Evolutionary conservation across 306 rosid species (phyloP).

Genomic region (Trichosanthes cucumerina): DNA sequence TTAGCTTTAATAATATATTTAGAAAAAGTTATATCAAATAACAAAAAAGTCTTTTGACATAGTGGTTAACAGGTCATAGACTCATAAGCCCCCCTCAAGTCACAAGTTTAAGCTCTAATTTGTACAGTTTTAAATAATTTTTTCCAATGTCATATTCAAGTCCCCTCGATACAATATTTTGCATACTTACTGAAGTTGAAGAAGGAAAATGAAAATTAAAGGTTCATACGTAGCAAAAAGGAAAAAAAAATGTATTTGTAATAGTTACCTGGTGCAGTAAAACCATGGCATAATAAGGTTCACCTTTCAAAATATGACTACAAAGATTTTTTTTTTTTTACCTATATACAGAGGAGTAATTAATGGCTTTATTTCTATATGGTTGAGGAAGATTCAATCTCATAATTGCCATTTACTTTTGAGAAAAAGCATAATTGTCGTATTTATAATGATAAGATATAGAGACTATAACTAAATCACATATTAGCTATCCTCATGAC

Average conservation of each 20-base stretch:
- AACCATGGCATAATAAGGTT: not conserved
- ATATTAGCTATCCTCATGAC: not conserved
- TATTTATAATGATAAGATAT: conserved; percentile 1
- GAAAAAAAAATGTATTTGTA: not conserved
- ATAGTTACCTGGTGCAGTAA: not conserved
- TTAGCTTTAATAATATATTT: too few relatives aligned
- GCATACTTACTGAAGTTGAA: conserved; percentile 12
- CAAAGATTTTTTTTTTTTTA: not conserved
- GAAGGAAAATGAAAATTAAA: not conserved
- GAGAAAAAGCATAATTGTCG: not conserved
- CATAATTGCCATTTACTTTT: conserved; percentile 9
- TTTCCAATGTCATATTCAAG: too few relatives aligned
- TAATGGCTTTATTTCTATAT: not conserved
- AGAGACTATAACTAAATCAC: not conserved
- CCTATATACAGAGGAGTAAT: not conserved
- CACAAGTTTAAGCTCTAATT: too few relatives aligned
- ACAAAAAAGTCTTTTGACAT: too few relatives aligned
- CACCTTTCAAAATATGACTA: not conserved
- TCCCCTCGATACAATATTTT: too few relatives aligned
- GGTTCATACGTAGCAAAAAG: not conserved
- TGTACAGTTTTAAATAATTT: too few relatives aligned
- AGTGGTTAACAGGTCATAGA: too few relatives aligned
- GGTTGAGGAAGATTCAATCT: not conserved
- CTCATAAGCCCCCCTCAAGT: too few relatives aligned
- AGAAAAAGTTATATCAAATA: too few relatives aligned